A percentile compares a stretch with the other conserved stretches of the same genome.
These are phyloP conservation scores for Agaricales sp. DNA, from an alignment of 1,284 basidiomycete species.

Conservation along the genomic window DNA sequence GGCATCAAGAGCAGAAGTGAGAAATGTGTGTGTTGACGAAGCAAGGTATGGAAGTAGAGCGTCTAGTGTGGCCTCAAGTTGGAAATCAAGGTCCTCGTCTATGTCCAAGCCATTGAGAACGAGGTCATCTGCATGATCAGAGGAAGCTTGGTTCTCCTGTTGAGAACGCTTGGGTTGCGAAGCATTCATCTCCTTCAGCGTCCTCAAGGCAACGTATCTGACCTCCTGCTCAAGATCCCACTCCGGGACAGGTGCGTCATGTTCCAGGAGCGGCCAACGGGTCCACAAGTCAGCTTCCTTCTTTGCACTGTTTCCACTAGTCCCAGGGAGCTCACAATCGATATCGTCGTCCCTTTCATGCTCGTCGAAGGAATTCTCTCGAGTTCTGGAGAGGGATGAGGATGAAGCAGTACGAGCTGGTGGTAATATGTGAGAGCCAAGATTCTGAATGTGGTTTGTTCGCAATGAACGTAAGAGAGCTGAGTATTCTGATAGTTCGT, in stretches of 20 bases:
- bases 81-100: conserved; percentile 1
- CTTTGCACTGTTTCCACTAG: conserved; percentile 8
- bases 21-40: conserved; percentile 25
- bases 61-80: conserved; percentile 7
- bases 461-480: conserved; percentile 49
- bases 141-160: too few relatives aligned
- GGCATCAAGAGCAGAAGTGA: conserved; percentile 33
- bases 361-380: neutral
- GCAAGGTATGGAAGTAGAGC: conserved; percentile 16
- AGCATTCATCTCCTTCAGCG: conserved; percentile 10
- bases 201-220: conserved; percentile 25
- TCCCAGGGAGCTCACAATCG: conserved; percentile 11
- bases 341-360: neutral
- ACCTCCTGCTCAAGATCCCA: conserved; percentile 55
- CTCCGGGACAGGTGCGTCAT: conserved; percentile 48
- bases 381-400: conserved; percentile 6
- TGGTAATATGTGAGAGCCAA: conserved; percentile 34
- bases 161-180: too few relatives aligned
- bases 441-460: conserved; percentile 41
- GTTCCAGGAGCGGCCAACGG: conserved; percentile 50
- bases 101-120: neutral
- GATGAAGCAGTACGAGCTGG: conserved; percentile 5
- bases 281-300: conserved; percentile 34
- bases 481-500: conserved; percentile 52
- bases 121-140: neutral